A percentile compares a stretch with the other conserved stretches of the same genome.
These are phyloP conservation scores for Quercus wislizeni DNA, from an alignment of 306 rosid species.

Conservation along the genomic window DNA sequence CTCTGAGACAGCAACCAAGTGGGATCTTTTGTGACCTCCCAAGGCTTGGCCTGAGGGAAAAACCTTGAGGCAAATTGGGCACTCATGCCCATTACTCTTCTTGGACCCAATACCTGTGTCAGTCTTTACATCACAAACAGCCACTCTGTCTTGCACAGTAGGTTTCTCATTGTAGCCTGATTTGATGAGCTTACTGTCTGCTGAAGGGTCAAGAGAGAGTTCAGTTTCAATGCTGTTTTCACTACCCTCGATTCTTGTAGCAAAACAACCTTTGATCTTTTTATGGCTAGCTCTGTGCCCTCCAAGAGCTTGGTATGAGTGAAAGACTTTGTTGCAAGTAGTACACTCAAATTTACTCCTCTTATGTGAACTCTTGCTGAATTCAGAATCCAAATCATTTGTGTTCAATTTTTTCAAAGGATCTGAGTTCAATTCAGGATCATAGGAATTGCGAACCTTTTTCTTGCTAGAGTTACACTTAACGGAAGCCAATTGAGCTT, in stretches of 20 bases:
- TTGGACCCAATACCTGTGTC: slow-evolving; percentile 16
- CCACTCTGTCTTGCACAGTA: slow-evolving; percentile 16
- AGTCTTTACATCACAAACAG: slow-evolving; percentile 19
- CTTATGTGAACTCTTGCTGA: slow-evolving; percentile 34
- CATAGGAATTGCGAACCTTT: slow-evolving; percentile 24
- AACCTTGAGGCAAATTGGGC: slow-evolving; percentile 71
- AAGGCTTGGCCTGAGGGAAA: slow-evolving; percentile 88
- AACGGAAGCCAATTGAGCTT: slow-evolving; percentile 26
- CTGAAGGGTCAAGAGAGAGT: slow-evolving; percentile 35
- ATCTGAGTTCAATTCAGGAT: slow-evolving; percentile 29
- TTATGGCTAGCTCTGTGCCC: slow-evolving; percentile 94
- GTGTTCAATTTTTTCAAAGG: slow-evolving; percentile 18
- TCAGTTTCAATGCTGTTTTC: slow-evolving; percentile 66
- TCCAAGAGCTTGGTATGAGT: slow-evolving; percentile 90
- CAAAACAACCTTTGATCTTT: slow-evolving; percentile 63
- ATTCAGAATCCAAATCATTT: slow-evolving; percentile 34
- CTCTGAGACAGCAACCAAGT: slow-evolving; percentile 41
- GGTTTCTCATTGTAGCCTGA: slow-evolving; percentile 10
- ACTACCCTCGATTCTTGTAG: slow-evolving; percentile 50
- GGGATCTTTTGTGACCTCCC: slow-evolving; percentile 97
- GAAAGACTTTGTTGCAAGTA: slow-evolving; percentile 70
- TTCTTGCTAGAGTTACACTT: slow-evolving; percentile 44
- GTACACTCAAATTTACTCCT: slow-evolving; percentile 72
- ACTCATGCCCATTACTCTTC: slow-evolving; percentile 59
- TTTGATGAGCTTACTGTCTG: slow-evolving; percentile 37